phyloP scores from a whole-genome alignment of 140 eudicot species.

The Senecio squalidus region DNA sequence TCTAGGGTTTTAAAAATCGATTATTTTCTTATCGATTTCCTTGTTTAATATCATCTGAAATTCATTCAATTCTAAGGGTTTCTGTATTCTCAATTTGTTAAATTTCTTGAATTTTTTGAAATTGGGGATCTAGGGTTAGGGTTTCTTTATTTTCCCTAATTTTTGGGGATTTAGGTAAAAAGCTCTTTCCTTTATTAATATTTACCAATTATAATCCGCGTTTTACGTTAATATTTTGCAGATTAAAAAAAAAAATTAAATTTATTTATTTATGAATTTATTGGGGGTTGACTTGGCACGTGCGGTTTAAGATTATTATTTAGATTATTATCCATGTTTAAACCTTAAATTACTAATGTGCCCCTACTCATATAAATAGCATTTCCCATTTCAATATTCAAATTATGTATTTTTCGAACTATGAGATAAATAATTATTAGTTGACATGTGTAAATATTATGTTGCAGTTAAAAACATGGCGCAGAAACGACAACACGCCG shows the following conservation, averaged over 20 bases:
- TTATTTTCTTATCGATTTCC: neutral
- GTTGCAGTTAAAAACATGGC: constrained; percentile 56
- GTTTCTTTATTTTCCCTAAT: neutral
- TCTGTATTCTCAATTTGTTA: neutral
- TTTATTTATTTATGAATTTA: neutral
- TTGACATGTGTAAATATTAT: neutral
- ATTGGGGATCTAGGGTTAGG: constrained; percentile 40
- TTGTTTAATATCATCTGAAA: constrained; percentile 5
- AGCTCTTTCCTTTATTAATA: neutral
- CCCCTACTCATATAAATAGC: constrained; percentile 9
- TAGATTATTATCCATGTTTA: constrained; percentile 8
- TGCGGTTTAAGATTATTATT: constrained; percentile 16
- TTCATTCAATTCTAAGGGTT: neutral
- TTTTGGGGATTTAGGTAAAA: constrained; percentile 12
- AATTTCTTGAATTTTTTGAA: constrained; percentile 4
- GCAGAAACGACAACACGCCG: constrained; percentile 47
- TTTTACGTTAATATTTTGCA: neutral
- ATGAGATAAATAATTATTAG: neutral
- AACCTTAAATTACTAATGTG: neutral
- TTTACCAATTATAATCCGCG: neutral
- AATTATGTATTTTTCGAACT: neutral
- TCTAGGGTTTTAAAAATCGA: constrained; percentile 24
- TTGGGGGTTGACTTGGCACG: constrained; percentile 26
- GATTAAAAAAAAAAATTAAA: neutral
- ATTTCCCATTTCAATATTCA: neutral